Evolutionary conservation across 768 basidiomycete genomes (phyloP).

Genomic region (Suillus paluster): DNA sequence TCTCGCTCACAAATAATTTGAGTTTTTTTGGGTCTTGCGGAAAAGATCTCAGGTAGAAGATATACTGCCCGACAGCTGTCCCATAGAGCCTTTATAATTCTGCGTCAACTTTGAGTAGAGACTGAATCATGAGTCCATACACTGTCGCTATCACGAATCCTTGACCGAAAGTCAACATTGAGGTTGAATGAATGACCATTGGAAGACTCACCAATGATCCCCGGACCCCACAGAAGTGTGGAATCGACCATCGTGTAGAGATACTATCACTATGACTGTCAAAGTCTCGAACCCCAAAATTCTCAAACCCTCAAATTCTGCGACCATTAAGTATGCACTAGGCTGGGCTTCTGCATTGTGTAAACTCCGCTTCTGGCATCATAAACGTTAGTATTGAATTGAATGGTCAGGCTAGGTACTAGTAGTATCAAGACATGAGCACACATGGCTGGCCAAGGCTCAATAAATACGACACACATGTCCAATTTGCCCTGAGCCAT

Average conservation of each 20-base stretch:
- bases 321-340: no score
- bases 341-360: no score
- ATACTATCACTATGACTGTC: neutral
- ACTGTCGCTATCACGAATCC: constrained; percentile 16
- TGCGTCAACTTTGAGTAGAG: neutral
- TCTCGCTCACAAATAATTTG: constrained; percentile 19
- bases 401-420: neutral
- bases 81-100: constrained; percentile 23
- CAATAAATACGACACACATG: neutral
- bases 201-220: constrained; percentile 20
- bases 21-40: constrained; percentile 17
- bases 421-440: neutral
- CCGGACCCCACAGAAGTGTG: constrained; percentile 15
- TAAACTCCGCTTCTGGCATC: no score
- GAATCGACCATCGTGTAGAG: constrained; percentile 12
- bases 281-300: no score
- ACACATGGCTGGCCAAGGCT: neutral
- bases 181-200: neutral
- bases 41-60: constrained; percentile 23
- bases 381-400: no score
- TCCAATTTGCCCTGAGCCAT: neutral
- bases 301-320: no score
- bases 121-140: constrained; percentile 13
- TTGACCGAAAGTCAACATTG: neutral
- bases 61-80: constrained; percentile 19